Conservation (phyloP, 495 filamentous ascomycete genomes). For the Penicillium cinerascens region DNA sequence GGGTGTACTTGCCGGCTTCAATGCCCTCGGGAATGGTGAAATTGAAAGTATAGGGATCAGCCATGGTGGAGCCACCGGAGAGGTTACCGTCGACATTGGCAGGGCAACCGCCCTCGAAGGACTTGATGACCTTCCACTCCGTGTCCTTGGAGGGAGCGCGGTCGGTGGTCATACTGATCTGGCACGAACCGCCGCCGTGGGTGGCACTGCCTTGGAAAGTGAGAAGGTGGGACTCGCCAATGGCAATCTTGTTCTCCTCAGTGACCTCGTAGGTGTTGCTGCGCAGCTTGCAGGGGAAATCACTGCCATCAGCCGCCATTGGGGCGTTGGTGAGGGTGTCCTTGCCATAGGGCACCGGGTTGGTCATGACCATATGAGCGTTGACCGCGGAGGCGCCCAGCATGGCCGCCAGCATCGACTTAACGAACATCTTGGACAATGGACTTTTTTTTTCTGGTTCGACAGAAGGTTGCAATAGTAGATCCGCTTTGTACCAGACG, state of each 20-base stretch:
- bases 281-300: conserved; percentile 76
- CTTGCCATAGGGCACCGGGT: conserved; percentile 62
- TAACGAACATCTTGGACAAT: conserved; percentile 42
- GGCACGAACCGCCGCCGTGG: conserved; percentile 88
- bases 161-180: conserved; percentile 78
- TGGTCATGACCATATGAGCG: conserved; percentile 69
- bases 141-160: conserved; percentile 49
- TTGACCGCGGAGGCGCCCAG: conserved; percentile 48
- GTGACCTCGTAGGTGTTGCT: conserved; percentile 20
- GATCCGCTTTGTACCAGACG: conserved; percentile 45
- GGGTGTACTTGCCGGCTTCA: conserved; percentile 53
- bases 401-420: conserved; percentile 35
- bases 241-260: conserved; percentile 28
- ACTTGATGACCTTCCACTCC: conserved; percentile 76
- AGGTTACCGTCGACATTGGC: conserved; percentile 47
- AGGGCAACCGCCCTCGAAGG: conserved; percentile 76
- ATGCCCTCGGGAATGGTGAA: conserved; percentile 47
- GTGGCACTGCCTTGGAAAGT: conserved; percentile 52
- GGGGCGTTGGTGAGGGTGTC: conserved; percentile 57
- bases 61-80: conserved; percentile 10
- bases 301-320: conserved; percentile 51
- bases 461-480: conserved; percentile 17
- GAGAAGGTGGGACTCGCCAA: conserved; percentile 27
- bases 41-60: conserved; percentile 31
- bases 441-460: conserved; percentile 16